Base-by-base conservation (phyloP, 2,329 filamentous ascomycete genomes). In the Eutypa lata region DNA sequence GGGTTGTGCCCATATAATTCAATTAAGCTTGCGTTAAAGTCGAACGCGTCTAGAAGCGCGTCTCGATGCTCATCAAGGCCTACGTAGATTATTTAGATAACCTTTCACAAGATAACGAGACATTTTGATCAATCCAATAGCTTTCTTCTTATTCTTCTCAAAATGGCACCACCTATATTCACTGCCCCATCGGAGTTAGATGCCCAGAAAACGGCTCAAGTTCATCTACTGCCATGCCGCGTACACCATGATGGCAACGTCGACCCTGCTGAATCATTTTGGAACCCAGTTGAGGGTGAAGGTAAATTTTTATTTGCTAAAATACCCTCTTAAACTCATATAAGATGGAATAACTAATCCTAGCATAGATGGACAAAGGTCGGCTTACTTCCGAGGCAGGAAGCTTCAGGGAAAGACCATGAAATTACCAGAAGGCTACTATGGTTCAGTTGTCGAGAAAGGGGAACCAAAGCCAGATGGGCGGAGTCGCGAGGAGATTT, bases 161-260 rank as follows among this genome's bases (percentile, higher is more conserved):
- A 52, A 13, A 69, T 69, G 67, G 38, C 65, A 18, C 61, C 62
- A 14, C 61, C 65, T 31, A 50, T 67, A 31, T 62, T 67, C 42
- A 58, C 58, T 2, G 53, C 67, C 7, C 53, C 63, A 5, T 42
- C 60, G 8, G 53, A 55, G 8, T 50, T 54, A 7, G 49, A 49
- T 24, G 26, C 35, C 4, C 35, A 57, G 42, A 51, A 59, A 26
- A 65, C 60, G 14, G 59, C 62, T 6, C 55, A 60, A 18, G 55
- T 68, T 1, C 59, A 96, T 64, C 74, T 96, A 19, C 78, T 97
- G 14, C 91, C 92, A 3, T 94, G 90, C 63, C 82, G 84, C 51
- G 83, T 97, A 65, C 81, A 92, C 62, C 87, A 95, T 69, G 83
- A 89, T 61, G 92, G 92, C 1, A 77, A 84, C 1, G 76, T 93